Evolutionary conservation across 176 grass and related monocot genomes (phyloP).

Genomic region (Tillandsia fasciculata): DNA sequence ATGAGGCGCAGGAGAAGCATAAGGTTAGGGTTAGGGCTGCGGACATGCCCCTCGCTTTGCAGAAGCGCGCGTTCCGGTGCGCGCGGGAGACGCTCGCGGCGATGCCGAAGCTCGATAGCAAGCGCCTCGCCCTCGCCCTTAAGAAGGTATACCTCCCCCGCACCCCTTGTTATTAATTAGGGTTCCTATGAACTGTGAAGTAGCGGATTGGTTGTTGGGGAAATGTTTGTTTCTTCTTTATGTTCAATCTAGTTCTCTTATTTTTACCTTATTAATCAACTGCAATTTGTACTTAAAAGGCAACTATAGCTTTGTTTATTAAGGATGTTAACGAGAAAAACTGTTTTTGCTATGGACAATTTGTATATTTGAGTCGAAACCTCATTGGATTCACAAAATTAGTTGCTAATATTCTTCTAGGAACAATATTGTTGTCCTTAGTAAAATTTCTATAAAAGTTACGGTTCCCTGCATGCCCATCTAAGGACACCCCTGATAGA

Average conservation of each 20-base stretch:
- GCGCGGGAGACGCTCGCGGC: slow-evolving; percentile 58
- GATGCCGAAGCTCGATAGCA: slow-evolving; percentile 83
- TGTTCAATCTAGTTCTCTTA: not conserved
- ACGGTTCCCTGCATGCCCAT: not conserved
- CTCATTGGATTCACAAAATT: not conserved
- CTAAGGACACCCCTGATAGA: not conserved
- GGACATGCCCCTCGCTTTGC: slow-evolving; percentile 63
- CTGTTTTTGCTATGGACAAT: too few species aligned
- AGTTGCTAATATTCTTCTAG: not conserved
- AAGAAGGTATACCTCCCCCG: slow-evolving; percentile 46
- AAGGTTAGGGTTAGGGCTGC: slow-evolving; percentile 61
- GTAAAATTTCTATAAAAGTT: not conserved
- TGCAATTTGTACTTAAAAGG: not conserved
- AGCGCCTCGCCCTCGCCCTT: slow-evolving; percentile 75
- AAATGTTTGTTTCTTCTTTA: not conserved
- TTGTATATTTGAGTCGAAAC: not conserved
- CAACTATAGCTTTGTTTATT: not conserved
- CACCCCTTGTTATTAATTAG: not conserved
- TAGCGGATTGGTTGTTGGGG: not conserved
- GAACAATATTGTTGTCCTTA: not conserved
- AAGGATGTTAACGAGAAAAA: not conserved
- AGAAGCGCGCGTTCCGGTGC: slow-evolving; percentile 73
- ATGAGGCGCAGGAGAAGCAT: slow-evolving; percentile 28
- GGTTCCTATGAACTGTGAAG: not conserved
- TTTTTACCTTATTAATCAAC: not conserved